Percentiles rank a stretch among this genome's conserved stretches.
Conservation (phyloP, 176 grass and related monocot genomes). For the Secale cereale region DNA sequence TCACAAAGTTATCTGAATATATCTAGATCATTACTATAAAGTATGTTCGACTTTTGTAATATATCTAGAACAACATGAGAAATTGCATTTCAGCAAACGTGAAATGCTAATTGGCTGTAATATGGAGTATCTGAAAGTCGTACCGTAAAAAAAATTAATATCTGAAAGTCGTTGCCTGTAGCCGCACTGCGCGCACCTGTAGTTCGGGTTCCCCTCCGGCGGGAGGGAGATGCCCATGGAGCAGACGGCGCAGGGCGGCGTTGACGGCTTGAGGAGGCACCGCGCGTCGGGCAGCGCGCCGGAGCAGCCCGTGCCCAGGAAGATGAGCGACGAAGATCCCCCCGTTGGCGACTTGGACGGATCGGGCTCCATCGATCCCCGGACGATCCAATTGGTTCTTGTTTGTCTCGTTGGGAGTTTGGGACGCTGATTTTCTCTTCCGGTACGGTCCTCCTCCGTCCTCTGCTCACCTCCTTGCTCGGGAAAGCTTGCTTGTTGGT, state of each 20-base stretch:
- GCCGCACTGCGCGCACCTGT: constrained; percentile 44
- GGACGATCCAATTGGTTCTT: too few species aligned
- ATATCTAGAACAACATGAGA: background rate
- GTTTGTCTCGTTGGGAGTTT: too few species aligned
- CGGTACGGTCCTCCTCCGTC: background rate
- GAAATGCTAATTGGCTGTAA: background rate
- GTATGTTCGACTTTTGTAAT: background rate
- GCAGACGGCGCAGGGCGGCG: constrained; percentile 74
- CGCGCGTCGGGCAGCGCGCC: constrained; percentile 58
- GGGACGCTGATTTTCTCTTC: background rate
- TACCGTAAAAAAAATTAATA: too few species aligned
- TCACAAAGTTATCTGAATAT: background rate
- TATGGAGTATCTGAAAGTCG: background rate
- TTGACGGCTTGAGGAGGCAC: constrained; percentile 67
- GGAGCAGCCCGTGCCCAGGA: constrained; percentile 93
- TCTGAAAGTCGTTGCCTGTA: background rate
- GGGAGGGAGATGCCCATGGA: constrained; percentile 56
- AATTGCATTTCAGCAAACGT: background rate
- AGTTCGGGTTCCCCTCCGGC: constrained; percentile 70
- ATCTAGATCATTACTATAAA: background rate
- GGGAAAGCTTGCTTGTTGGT: background rate
- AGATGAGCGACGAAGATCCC: constrained; percentile 65
- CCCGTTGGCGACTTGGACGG: background rate
- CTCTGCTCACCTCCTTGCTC: background rate
- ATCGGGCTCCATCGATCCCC: constrained; percentile 11